A percentile compares a stretch with the other conserved stretches of the same genome.
Evolutionary conservation across 257 asterid species (phyloP).

Genomic region (Plantago major): DNA sequence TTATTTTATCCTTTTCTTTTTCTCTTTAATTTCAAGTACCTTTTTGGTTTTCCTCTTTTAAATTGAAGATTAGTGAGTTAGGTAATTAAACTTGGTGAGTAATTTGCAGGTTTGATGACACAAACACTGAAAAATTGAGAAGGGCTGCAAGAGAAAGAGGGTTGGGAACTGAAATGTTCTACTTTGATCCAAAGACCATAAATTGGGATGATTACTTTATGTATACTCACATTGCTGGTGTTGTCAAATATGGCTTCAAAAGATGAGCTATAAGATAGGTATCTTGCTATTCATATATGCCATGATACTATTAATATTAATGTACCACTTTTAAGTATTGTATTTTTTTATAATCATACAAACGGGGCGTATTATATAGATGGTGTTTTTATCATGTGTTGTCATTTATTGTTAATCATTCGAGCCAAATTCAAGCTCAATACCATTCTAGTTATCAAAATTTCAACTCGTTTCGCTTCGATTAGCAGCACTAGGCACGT

Average conservation of each 20-base stretch:
- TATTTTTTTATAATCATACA: too few species aligned
- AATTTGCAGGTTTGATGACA: slow-evolving; percentile 48
- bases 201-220: slow-evolving; percentile 58
- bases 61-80: background rate
- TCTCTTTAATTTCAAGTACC: background rate
- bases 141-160: slow-evolving; percentile 21
- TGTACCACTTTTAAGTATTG: too few species aligned
- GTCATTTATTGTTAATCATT: too few species aligned
- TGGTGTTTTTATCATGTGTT: too few species aligned
- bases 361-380: too few species aligned
- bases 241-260: slow-evolving; percentile 35
- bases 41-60: background rate
- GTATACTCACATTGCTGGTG: slow-evolving; percentile 48
- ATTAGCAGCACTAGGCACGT: too few species aligned
- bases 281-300: background rate
- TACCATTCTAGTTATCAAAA: too few species aligned
- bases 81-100: too few species aligned
- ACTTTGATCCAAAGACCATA: slow-evolving; percentile 46
- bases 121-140: slow-evolving; percentile 45
- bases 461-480: too few species aligned
- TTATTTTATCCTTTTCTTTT: background rate
- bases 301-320: too few species aligned
- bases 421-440: too few species aligned
- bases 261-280: background rate
- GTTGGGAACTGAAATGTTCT: slow-evolving; percentile 26